Evolutionary conservation across 805 yeast species (phyloP).

Genomic region (Candida taoyuanica): DNA sequence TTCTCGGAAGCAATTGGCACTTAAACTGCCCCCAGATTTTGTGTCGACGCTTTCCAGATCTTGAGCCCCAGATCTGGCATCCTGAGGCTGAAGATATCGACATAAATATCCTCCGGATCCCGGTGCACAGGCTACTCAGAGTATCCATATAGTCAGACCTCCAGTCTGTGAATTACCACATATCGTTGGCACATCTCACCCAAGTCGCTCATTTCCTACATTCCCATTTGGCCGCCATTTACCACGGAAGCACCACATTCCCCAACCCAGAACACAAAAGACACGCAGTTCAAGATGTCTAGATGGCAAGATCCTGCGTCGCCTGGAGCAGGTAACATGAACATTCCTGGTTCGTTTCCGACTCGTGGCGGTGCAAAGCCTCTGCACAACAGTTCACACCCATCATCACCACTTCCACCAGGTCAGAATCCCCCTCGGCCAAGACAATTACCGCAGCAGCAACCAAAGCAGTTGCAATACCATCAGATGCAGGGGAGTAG

Average conservation of each 20-base stretch:
- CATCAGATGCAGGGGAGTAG: slow-evolving; percentile 1
- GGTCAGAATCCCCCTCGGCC: background rate
- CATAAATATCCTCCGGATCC: too few species aligned
- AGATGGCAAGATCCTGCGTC: slow-evolving; percentile 10
- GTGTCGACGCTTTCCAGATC: too few species aligned
- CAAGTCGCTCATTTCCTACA: background rate
- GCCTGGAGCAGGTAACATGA: background rate
- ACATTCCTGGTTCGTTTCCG: background rate
- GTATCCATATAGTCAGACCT: too few species aligned
- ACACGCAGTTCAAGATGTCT: slow-evolving; percentile 5
- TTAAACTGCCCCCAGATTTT: too few species aligned
- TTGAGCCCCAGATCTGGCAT: too few species aligned
- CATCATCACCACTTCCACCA: too few species aligned
- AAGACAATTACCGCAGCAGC: background rate
- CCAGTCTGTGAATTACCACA: background rate
- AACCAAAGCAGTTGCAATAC: background rate
- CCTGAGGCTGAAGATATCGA: too few species aligned
- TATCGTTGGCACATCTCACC: too few species aligned
- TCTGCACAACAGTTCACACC: too few species aligned
- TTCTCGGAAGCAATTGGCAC: too few species aligned
- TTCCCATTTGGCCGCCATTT: background rate
- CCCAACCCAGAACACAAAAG: background rate
- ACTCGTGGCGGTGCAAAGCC: background rate
- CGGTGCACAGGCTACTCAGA: too few species aligned
- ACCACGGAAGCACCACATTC: too few species aligned